phyloP scores from a whole-genome alignment of 257 asterid genomes.

The Nicotiana noctiflora region DNA sequence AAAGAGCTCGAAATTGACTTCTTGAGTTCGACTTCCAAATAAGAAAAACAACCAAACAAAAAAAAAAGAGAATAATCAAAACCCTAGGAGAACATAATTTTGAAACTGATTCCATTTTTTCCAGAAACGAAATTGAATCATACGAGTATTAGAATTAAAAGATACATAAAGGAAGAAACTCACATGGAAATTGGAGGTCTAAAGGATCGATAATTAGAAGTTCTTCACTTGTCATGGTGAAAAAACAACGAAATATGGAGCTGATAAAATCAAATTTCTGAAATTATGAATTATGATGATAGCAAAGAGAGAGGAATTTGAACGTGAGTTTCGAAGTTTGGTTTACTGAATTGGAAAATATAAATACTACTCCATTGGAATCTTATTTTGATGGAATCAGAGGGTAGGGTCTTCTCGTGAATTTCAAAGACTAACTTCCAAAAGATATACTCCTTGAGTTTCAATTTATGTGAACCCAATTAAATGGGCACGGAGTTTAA shows the following conservation, averaged over 20 bases:
- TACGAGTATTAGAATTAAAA: not conserved
- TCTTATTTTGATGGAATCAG: not conserved
- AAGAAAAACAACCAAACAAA: not conserved
- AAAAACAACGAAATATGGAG: not conserved
- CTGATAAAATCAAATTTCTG: not conserved
- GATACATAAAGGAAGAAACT: not conserved
- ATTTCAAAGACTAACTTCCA: not conserved
- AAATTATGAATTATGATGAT: not conserved
- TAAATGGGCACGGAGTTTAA: too few relatives aligned
- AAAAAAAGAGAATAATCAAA: not conserved
- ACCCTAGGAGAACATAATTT: not conserved
- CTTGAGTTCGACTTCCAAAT: slow-evolving; percentile 6
- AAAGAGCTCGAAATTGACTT: slow-evolving; percentile 1
- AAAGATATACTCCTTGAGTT: too few relatives aligned
- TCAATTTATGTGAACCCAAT: too few relatives aligned
- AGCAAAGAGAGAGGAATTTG: not conserved
- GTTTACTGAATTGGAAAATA: not conserved
- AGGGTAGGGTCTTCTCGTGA: not conserved
- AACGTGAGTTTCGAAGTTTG: not conserved
- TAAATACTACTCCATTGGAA: not conserved
- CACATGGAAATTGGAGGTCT: slow-evolving; percentile 12
- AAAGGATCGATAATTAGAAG: slow-evolving; percentile 8
- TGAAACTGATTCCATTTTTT: not conserved
- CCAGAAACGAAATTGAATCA: not conserved
- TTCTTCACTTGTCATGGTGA: slow-evolving; percentile 2